phyloP scores from a whole-genome alignment of 192 early-diverging fungal species.

The Coemansia sp. region DNA sequence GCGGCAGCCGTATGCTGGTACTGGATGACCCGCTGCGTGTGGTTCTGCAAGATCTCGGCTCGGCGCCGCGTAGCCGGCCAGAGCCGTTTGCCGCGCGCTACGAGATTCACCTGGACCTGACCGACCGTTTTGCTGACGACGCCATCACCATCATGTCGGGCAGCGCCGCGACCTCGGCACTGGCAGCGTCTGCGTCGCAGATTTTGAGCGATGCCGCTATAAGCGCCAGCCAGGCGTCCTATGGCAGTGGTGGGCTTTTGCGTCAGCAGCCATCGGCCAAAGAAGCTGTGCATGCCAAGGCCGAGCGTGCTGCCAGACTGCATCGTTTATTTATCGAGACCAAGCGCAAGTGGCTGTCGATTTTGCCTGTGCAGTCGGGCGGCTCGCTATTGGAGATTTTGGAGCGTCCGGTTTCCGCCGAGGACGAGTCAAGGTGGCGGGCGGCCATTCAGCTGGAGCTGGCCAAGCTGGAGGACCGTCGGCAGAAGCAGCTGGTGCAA shows the following conservation, averaged over 20 bases:
- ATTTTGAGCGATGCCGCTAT: conserved; percentile 57
- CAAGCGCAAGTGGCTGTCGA: conserved; percentile 83
- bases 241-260: conserved; percentile 49
- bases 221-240: conserved; percentile 50
- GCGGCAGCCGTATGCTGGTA: conserved; percentile 47
- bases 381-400: conserved; percentile 83
- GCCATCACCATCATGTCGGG: conserved; percentile 58
- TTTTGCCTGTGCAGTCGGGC: conserved; percentile 86
- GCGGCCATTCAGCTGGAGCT: conserved; percentile 55
- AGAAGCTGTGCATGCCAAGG: conserved; percentile 58
- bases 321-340: conserved; percentile 83
- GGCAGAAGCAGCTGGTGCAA: conserved; percentile 46
- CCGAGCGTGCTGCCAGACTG: conserved; percentile 56
- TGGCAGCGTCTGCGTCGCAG: conserved; percentile 55
- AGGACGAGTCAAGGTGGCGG: conserved; percentile 72
- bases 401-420: conserved; percentile 66
- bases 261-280: conserved; percentile 54
- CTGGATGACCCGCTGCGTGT: conserved; percentile 65
- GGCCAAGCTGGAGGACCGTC: conserved; percentile 53
- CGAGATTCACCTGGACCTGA: conserved; percentile 54
- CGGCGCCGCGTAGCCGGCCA: conserved; percentile 54
- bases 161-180: conserved; percentile 49
- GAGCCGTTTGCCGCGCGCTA: conserved; percentile 50
- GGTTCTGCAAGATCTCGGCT: conserved; percentile 69
- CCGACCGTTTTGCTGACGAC: conserved; percentile 64